Conservation (phyloP, 495 filamentous ascomycete genomes). For the Hyphodiscus hymeniophilus region DNA sequence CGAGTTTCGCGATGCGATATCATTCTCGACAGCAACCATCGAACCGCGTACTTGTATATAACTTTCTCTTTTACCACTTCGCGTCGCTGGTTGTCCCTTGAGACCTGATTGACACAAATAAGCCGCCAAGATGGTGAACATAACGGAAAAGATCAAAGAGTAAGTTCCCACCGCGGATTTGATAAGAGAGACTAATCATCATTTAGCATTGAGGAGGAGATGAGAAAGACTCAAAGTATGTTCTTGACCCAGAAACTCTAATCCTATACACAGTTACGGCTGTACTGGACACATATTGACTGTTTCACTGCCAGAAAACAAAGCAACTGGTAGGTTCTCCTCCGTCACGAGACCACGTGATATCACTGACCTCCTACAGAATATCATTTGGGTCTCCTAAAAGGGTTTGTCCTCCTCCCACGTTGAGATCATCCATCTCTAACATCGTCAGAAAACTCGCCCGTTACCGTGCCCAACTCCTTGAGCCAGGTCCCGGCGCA, state of each 20-base stretch:
- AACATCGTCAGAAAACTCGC: constrained; percentile 72
- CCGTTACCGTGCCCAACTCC: constrained; percentile 85
- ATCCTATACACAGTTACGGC: neutral
- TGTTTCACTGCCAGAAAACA: constrained; percentile 73
- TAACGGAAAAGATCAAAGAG: constrained; percentile 99
- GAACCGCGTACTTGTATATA: too few relatives aligned
- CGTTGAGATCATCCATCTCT: neutral
- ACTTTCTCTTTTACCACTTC: too few relatives aligned
- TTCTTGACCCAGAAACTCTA: neutral
- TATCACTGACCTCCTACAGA: constrained; percentile 50
- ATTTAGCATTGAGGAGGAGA: constrained; percentile 96
- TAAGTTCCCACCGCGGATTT: too few relatives aligned
- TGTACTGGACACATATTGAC: neutral
- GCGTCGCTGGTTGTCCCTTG: neutral
- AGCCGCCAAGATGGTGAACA: constrained; percentile 93
- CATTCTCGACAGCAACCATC: too few relatives aligned
- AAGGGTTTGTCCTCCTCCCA: constrained; percentile 59
- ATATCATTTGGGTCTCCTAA: constrained; percentile 95
- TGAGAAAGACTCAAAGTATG: constrained; percentile 94
- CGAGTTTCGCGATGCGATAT: too few relatives aligned
- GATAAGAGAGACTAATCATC: constrained; percentile 17
- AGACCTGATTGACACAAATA: constrained; percentile 10
- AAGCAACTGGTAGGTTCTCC: constrained; percentile 75
- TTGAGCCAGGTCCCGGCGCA: constrained; percentile 80
- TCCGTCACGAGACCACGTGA: constrained; percentile 1